Conservation (phyloP, 2,329 filamentous ascomycete genomes). For the Fusarium albidum region DNA sequence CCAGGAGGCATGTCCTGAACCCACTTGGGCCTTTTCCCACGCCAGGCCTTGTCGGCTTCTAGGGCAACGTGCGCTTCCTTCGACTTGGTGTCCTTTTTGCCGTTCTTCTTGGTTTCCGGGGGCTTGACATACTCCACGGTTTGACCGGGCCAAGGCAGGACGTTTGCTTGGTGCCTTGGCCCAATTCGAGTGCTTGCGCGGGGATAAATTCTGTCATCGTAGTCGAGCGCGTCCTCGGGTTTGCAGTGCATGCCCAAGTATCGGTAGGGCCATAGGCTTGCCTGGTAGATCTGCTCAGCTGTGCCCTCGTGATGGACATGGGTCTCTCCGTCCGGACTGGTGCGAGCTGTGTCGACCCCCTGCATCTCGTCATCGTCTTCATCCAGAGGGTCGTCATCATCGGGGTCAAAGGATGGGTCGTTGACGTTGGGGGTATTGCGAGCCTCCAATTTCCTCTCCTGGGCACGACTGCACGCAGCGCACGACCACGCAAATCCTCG, state of each 20-base stretch:
- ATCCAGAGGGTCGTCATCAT: constrained; percentile 69
- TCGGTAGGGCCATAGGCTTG: constrained; percentile 94
- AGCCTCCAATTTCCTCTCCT: constrained; percentile 90
- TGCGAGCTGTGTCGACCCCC: constrained; percentile 64
- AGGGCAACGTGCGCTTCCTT: constrained; percentile 82
- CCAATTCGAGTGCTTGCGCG: constrained; percentile 92
- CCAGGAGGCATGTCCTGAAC: constrained; percentile 90
- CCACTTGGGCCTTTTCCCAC: constrained; percentile 89
- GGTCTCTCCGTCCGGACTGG: constrained; percentile 70
- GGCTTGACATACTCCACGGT: constrained; percentile 92
- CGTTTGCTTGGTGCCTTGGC: constrained; percentile 88
- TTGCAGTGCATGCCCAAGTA: constrained; percentile 96
- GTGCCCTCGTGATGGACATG: constrained; percentile 68
- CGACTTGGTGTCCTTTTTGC: constrained; percentile 80
- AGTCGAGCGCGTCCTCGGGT: constrained; percentile 93
- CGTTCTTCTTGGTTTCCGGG: constrained; percentile 82
- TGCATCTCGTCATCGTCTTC: constrained; percentile 77
- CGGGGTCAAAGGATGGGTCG: constrained; percentile 72
- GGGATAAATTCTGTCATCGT: constrained; percentile 97
- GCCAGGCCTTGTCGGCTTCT: constrained; percentile 81
- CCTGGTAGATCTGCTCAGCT: constrained; percentile 88
- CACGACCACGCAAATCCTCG: constrained; percentile 98
- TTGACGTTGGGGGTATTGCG: constrained; percentile 81
- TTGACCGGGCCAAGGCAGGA: constrained; percentile 84
- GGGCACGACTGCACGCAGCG: constrained; percentile 93